Percentiles rank a stretch among this genome's conserved stretches.
These are phyloP conservation scores for Cladosporium velox DNA, from an alignment of 2,329 filamentous ascomycete genomes.

Conservation along the genomic window DNA sequence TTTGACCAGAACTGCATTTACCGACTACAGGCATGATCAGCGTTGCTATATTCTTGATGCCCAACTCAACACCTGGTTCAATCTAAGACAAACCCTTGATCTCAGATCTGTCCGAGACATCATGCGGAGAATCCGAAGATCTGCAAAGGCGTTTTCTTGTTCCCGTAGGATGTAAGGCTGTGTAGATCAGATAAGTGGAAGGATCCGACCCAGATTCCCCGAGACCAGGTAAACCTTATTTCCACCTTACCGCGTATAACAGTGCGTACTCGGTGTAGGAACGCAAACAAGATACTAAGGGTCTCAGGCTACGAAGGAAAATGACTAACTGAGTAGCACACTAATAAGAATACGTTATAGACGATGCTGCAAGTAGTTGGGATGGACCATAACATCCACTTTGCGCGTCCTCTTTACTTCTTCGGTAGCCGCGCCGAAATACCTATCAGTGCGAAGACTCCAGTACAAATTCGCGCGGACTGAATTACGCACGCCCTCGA, in stretches of 20 bases:
- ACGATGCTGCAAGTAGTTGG: background rate
- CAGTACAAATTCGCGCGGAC: conserved; percentile 9
- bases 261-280: too few species aligned
- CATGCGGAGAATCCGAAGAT: background rate
- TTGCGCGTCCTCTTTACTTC: background rate
- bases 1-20: background rate
- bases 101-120: background rate
- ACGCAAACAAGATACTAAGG: too few species aligned
- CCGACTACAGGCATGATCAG: background rate
- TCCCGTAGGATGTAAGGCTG: background rate
- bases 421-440: conserved; percentile 1
- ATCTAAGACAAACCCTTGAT: background rate
- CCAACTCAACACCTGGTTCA: background rate
- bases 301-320: too few species aligned
- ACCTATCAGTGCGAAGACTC: conserved; percentile 5
- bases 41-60: background rate
- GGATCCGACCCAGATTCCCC: background rate
- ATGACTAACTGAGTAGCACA: too few species aligned
- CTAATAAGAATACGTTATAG: too few species aligned
- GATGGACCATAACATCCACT: background rate
- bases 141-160: background rate
- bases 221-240: too few species aligned
- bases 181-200: background rate
- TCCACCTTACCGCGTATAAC: too few species aligned
- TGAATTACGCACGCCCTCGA: background rate